Evolutionary conservation across 345 rosid species (phyloP).

Genomic region (Sonneratia alba): DNA sequence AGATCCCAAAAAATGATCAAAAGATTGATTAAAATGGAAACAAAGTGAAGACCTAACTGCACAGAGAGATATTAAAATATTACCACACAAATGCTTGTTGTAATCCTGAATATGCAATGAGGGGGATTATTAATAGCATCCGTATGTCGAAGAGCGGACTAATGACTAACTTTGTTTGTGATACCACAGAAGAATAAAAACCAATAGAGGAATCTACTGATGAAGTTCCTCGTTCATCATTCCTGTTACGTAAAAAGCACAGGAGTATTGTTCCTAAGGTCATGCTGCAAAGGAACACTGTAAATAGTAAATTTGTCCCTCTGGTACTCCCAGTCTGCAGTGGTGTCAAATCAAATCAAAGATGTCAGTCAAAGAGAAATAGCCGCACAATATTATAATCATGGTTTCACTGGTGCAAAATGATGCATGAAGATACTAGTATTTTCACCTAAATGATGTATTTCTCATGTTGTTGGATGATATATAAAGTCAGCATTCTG

Average conservation of each 20-base stretch:
- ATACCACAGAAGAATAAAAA: conserved; percentile 36
- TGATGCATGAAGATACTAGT: background rate
- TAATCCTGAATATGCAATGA: conserved; percentile 80
- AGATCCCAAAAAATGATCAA: conserved; percentile 2
- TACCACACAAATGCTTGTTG: conserved; percentile 98
- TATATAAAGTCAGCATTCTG: background rate
- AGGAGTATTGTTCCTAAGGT: conserved; percentile 65
- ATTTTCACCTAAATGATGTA: background rate
- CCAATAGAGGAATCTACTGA: conserved; percentile 35
- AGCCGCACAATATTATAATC: background rate
- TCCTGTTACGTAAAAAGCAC: conserved; percentile 67
- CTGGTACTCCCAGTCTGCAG: conserved; percentile 64
- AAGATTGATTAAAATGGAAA: background rate
- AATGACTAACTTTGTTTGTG: conserved; percentile 47
- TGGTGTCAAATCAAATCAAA: background rate
- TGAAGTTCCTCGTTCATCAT: conserved; percentile 41
- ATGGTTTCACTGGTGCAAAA: background rate
- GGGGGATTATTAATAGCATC: conserved; percentile 76
- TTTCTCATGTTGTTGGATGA: background rate
- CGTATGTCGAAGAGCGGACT: conserved; percentile 57
- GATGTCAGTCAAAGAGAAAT: background rate
- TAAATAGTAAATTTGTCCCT: conserved; percentile 62
- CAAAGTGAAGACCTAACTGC: background rate
- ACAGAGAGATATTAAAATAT: background rate
- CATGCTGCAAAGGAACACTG: conserved; percentile 63